These are phyloP conservation scores for Ophidiomyces ophidiicola DNA, from an alignment of 2,329 filamentous ascomycete genomes.

Conservation along the genomic window DNA sequence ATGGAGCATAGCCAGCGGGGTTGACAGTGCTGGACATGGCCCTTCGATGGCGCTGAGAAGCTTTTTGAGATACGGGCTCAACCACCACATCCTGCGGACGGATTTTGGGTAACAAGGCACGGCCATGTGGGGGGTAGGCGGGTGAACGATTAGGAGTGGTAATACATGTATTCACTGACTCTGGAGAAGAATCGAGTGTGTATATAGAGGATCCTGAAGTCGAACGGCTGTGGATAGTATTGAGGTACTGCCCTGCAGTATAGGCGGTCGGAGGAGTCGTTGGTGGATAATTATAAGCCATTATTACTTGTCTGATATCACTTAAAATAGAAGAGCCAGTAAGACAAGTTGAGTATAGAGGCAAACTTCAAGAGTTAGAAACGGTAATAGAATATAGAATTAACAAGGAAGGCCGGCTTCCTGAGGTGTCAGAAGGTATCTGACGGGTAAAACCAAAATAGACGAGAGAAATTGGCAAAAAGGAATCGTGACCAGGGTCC, in stretches of 20 bases:
- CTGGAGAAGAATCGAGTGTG: conserved; percentile 52
- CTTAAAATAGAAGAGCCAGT: background rate
- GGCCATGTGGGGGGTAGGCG: conserved; percentile 61
- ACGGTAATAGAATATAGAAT: background rate
- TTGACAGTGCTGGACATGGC: conserved; percentile 43
- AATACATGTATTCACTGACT: conserved; percentile 54
- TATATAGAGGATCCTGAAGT: conserved; percentile 54
- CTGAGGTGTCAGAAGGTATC: background rate
- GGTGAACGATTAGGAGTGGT: conserved; percentile 62
- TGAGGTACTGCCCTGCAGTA: conserved; percentile 24
- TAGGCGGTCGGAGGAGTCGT: conserved; percentile 31
- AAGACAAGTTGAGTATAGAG: conserved; percentile 14
- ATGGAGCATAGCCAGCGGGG: conserved; percentile 41
- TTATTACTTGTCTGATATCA: conserved; percentile 1
- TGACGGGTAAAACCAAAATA: background rate
- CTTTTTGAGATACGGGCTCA: conserved; percentile 41
- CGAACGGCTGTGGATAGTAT: conserved; percentile 45
- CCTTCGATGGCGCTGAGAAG: conserved; percentile 46
- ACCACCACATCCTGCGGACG: conserved; percentile 70
- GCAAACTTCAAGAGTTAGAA: conserved; percentile 13
- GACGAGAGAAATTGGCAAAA: conserved; percentile 4
- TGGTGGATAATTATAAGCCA: conserved; percentile 32
- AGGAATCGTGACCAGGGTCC: conserved; percentile 6
- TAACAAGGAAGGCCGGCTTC: conserved; percentile 3
- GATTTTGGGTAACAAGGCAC: conserved; percentile 73